These are phyloP conservation scores for Tricladium varicosporioides DNA, from an alignment of 2,329 filamentous ascomycete species.

Conservation along the genomic window DNA sequence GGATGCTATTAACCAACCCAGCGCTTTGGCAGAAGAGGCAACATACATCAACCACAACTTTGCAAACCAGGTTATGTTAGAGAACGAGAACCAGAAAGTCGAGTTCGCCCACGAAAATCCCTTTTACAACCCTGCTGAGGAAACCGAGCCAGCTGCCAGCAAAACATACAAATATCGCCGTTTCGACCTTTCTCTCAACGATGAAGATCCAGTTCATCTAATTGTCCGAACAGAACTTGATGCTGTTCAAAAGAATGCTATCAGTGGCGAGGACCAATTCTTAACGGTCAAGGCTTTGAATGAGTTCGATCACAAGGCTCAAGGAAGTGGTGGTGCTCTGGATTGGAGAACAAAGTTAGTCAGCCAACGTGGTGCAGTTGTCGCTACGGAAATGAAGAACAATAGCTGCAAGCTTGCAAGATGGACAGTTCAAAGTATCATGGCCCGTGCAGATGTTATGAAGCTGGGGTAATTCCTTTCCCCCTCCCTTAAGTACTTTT, in stretches of 20 bases:
- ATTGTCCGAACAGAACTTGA: slow-evolving; percentile 94
- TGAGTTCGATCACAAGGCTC: slow-evolving; percentile 98
- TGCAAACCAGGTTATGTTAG: slow-evolving; percentile 88
- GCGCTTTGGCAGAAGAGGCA: slow-evolving; percentile 89
- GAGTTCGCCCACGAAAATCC: slow-evolving; percentile 88
- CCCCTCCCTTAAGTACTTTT: neutral
- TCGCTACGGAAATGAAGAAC: slow-evolving; percentile 99
- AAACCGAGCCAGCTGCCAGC: slow-evolving; percentile 89
- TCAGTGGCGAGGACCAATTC: slow-evolving; percentile 87
- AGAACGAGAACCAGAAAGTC: slow-evolving; percentile 75
- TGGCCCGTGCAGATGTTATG: slow-evolving; percentile 97
- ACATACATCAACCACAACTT: slow-evolving; percentile 99
- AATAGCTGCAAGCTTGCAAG: slow-evolving; percentile 98
- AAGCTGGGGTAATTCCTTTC: slow-evolving; percentile 73
- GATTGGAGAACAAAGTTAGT: slow-evolving; percentile 97
- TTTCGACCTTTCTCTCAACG: slow-evolving; percentile 90
- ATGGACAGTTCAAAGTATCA: slow-evolving; percentile 96
- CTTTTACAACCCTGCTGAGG: slow-evolving; percentile 93
- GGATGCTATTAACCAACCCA: slow-evolving; percentile 92
- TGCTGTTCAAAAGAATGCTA: slow-evolving; percentile 91
- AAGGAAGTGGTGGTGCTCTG: slow-evolving; percentile 88
- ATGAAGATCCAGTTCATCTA: slow-evolving; percentile 87
- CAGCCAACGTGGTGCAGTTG: slow-evolving; percentile 91
- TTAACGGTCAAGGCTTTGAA: slow-evolving; percentile 94
- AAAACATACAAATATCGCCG: slow-evolving; percentile 98